These are phyloP conservation scores for Russula emetica DNA, from an alignment of 768 basidiomycete species.

Conservation along the genomic window DNA sequence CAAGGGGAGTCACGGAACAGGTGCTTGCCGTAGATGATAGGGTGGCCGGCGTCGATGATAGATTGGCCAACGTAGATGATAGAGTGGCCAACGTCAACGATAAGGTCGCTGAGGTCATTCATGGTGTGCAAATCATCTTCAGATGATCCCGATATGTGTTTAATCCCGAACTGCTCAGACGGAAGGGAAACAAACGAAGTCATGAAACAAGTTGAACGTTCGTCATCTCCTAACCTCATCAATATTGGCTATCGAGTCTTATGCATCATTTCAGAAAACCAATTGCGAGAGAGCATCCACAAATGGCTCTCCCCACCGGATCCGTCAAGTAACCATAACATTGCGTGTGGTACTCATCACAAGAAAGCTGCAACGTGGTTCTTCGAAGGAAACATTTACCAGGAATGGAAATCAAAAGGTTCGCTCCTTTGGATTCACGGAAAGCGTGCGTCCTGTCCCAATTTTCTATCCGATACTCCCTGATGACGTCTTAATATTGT, in stretches of 20 bases:
- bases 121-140: neutral
- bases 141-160: too few relatives aligned
- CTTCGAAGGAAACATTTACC: neutral
- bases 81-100: neutral
- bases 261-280: neutral
- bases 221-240: neutral
- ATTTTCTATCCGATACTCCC: neutral
- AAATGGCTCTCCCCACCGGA: constrained; percentile 1
- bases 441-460: neutral
- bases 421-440: neutral
- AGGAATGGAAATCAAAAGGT: neutral
- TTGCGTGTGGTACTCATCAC: neutral
- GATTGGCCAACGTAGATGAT: too few relatives aligned
- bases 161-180: too few relatives aligned
- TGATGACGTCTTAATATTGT: neutral
- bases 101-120: neutral
- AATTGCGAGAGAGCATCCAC: neutral
- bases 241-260: too few relatives aligned
- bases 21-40: too few relatives aligned
- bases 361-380: neutral
- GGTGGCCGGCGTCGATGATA: too few relatives aligned
- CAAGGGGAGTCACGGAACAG: neutral
- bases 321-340: constrained; percentile 2
- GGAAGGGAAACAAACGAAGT: too few relatives aligned
- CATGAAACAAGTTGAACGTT: neutral